A percentile compares a stretch with the other conserved stretches of the same genome.
These are phyloP conservation scores for Jatropha multifida DNA, from an alignment of 441 rosid species.

Conservation along the genomic window DNA sequence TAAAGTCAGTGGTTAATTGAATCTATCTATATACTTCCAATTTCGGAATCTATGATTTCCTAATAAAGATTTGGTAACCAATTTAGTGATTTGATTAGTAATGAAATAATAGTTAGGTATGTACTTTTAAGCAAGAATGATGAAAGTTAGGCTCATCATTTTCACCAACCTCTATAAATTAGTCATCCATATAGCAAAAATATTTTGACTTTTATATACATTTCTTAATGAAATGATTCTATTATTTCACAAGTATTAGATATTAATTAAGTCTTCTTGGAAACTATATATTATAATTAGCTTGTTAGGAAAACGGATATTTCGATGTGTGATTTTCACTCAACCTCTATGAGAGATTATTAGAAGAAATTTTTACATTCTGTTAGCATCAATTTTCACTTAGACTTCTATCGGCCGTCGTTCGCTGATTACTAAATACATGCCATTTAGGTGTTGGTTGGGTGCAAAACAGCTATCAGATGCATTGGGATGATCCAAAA, in stretches of 20 bases:
- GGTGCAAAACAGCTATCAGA: too few relatives aligned
- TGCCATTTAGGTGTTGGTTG: too few relatives aligned
- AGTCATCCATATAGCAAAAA: background rate
- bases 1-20: constrained; percentile 20
- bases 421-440: too few relatives aligned
- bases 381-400: too few relatives aligned
- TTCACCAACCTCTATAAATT: constrained; percentile 35
- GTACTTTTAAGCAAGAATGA: constrained; percentile 26
- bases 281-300: too few relatives aligned
- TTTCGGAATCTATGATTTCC: constrained; percentile 12
- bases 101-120: constrained; percentile 29
- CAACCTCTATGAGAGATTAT: too few relatives aligned
- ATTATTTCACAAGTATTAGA: background rate
- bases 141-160: constrained; percentile 24
- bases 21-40: constrained; percentile 16
- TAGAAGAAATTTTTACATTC: too few relatives aligned
- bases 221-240: background rate
- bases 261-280: too few relatives aligned
- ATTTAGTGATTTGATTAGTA: constrained; percentile 29
- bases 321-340: too few relatives aligned
- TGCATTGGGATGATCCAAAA: too few relatives aligned
- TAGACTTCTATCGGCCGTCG: too few relatives aligned
- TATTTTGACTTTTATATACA: constrained; percentile 18
- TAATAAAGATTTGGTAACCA: constrained; percentile 46
- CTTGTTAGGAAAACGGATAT: too few relatives aligned